Base-by-base conservation (phyloP, 306 rosid species). In the Albizia julibrissin region DNA sequence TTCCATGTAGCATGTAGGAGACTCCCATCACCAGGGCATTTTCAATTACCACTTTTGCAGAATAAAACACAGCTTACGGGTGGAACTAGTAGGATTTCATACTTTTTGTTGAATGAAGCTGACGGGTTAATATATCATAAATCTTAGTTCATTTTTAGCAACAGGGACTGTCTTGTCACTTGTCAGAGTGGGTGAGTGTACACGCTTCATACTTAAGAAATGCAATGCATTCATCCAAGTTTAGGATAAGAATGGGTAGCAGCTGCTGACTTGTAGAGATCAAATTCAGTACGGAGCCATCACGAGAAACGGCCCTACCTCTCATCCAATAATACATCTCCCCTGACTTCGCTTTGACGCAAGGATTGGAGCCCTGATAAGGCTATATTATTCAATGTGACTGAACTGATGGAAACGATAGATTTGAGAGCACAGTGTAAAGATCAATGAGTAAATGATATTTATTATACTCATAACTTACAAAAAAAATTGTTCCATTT, bases 241-340 rank as follows among this genome's bases (percentile, higher is more conserved):
- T 21, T 18, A 24, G 16, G 8, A 12, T 26, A 58, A 74, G 16
- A 34, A 37, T 9, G 4, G 14, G 72, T 3, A 49, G 34, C 8
- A 16, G n/a, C 6, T 46, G 56, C 79, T 69, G 59, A 56, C 74
- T 47, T 71, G 33, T 18, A 21, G 68, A 19, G 18, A 14, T 24
- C 86, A 83, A 64, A 42, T 83, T 74, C 69, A 62, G 43, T 58
- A 22, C 78, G 11, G 22, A 76, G 75, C 59, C 65, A 69, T 46
- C 74, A 8, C 1, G 21, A 70, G 61, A 24, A 7, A 33, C 49
- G 59, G 61, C 61, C 54, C 74, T 75, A 65, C 77, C 66, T 42
- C 50, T 22, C 50, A 37, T 70, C 21, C 10, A 70, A 75, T 37
- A 33, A 34, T 1, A 5, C 40, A 26, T 2, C 70, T 19, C 4